These are phyloP conservation scores for Alternaria arborescens DNA, from an alignment of 2,329 filamentous ascomycete species.

Conservation along the genomic window DNA sequence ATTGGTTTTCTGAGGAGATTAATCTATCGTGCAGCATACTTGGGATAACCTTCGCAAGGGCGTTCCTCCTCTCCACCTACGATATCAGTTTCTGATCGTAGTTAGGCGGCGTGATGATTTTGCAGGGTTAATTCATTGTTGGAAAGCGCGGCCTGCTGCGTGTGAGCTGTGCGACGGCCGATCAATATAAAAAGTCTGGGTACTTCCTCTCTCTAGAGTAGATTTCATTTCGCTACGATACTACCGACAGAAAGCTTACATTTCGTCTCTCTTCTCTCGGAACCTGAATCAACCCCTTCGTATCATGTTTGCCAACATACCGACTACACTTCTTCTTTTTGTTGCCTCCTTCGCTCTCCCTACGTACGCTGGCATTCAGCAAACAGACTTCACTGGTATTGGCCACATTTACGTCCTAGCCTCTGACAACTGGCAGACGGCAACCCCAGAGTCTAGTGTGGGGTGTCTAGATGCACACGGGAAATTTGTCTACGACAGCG, in stretches of 20 bases:
- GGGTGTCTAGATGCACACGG: slow-evolving; percentile 40
- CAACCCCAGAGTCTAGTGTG: slow-evolving; percentile 33
- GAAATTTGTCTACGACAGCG: slow-evolving; percentile 27
- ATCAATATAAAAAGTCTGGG: slow-evolving; percentile 1
- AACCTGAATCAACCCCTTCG: not conserved
- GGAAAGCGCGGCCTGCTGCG: not conserved
- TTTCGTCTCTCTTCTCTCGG: slow-evolving; percentile 6
- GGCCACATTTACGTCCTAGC: slow-evolving; percentile 43
- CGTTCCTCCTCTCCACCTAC: not conserved
- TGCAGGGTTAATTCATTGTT: not conserved
- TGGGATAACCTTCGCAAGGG: not conserved
- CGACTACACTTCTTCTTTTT: slow-evolving; percentile 17
- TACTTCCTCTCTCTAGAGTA: not conserved
- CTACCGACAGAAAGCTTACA: not conserved
- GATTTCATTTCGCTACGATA: not conserved
- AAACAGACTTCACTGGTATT: slow-evolving; percentile 41
- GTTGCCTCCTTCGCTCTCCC: slow-evolving; percentile 17
- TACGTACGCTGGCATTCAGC: slow-evolving; percentile 28
- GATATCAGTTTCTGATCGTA: not conserved
- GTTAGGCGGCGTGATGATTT: not conserved
- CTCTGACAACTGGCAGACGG: slow-evolving; percentile 38
- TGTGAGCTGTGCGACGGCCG: not conserved
- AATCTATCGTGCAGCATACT: slow-evolving; percentile 4
- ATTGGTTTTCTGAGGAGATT: slow-evolving; percentile 8
- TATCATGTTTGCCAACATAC: slow-evolving; percentile 17